These are phyloP conservation scores for Aspergillus chevalieri DNA, from an alignment of 2,329 filamentous ascomycete species.

Conservation along the genomic window DNA sequence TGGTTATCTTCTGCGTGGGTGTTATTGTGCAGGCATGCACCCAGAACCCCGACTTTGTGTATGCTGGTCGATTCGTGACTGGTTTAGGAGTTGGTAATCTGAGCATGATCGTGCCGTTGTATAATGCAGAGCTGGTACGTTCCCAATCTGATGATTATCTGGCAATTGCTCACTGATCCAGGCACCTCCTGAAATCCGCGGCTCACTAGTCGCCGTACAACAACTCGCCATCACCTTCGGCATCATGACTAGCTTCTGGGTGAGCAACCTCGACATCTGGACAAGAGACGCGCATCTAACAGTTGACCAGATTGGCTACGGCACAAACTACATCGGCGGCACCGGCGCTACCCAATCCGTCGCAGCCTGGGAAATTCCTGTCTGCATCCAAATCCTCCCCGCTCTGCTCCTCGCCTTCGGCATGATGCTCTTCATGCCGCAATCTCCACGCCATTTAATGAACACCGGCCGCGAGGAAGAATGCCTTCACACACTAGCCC, in stretches of 20 bases:
- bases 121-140: slow-evolving; percentile 30
- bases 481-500: slow-evolving; percentile 56
- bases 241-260: slow-evolving; percentile 40
- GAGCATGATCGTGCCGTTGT: slow-evolving; percentile 38
- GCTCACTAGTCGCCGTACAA: slow-evolving; percentile 37
- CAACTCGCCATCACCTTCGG: slow-evolving; percentile 41
- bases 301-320: slow-evolving; percentile 32
- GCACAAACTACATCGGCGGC: slow-evolving; percentile 59
- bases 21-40: slow-evolving; percentile 34
- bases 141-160: not conserved
- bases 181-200: slow-evolving; percentile 39
- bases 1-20: slow-evolving; percentile 31
- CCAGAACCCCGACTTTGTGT: slow-evolving; percentile 24
- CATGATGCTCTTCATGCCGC: slow-evolving; percentile 70
- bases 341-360: slow-evolving; percentile 54
- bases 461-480: slow-evolving; percentile 64
- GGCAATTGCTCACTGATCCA: slow-evolving; percentile 5
- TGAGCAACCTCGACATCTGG: slow-evolving; percentile 10
- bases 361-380: slow-evolving; percentile 67
- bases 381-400: slow-evolving; percentile 64
- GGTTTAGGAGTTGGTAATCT: slow-evolving; percentile 39
- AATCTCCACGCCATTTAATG: slow-evolving; percentile 66
- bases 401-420: slow-evolving; percentile 60
- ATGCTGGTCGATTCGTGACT: slow-evolving; percentile 37
- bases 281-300: slow-evolving; percentile 6